phyloP scores from a whole-genome alignment of 177 flowering plant genomes.

The Vitis hybrid region DNA sequence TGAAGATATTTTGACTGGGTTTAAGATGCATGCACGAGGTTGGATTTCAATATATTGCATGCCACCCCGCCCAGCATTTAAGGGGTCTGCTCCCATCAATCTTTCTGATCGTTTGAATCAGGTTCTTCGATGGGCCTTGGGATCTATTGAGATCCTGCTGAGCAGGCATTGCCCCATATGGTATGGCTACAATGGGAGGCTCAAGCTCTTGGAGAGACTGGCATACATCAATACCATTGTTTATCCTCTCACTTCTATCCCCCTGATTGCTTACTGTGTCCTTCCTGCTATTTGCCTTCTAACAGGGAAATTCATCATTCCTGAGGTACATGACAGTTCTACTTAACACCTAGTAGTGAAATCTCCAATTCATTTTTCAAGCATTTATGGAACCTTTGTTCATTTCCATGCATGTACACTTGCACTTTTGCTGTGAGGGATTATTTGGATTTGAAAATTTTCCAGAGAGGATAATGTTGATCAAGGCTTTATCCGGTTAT shows the following conservation, averaged over 20 bases:
- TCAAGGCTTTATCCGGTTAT: too few species aligned
- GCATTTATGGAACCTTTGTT: not conserved
- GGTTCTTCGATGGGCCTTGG: constrained; percentile 99
- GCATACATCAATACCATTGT: constrained; percentile 96
- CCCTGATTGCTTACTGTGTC: constrained; percentile 82
- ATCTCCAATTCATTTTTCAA: not conserved
- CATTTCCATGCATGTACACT: not conserved
- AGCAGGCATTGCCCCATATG: constrained; percentile 99
- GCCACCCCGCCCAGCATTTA: constrained; percentile 97
- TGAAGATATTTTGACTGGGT: constrained; percentile 98
- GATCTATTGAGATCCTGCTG: constrained; percentile 88
- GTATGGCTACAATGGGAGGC: constrained; percentile 91
- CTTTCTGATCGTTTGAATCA: constrained; percentile 98
- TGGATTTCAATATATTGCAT: constrained; percentile 96
- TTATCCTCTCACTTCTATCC: constrained; percentile 90
- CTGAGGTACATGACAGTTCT: constrained; percentile 55
- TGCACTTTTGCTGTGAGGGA: too few species aligned
- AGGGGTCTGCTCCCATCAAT: constrained; percentile 99
- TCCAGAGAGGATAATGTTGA: too few species aligned
- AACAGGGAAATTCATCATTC: constrained; percentile 89
- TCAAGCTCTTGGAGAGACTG: constrained; percentile 77
- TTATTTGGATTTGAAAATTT: too few species aligned
- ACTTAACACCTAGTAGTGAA: not conserved
- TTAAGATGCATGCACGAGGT: constrained; percentile 98
- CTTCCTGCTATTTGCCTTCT: constrained; percentile 97